phyloP scores from a whole-genome alignment of 495 filamentous ascomycete genomes.

The Penicillium cataractarum region DNA sequence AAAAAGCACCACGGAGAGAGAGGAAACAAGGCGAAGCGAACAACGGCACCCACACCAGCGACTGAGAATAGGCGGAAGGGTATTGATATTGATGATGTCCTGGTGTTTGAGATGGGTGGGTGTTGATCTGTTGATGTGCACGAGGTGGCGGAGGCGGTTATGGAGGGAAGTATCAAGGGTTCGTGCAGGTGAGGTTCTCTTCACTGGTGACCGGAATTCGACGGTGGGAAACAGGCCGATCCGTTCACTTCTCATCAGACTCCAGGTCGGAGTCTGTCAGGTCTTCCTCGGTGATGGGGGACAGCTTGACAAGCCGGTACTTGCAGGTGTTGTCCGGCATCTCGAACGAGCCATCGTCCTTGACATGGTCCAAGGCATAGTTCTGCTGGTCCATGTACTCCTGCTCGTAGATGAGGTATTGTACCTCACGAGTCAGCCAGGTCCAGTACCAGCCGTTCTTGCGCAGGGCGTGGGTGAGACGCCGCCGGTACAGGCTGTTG shows the following conservation, averaged over 20 bases:
- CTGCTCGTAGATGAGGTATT: constrained; percentile 16
- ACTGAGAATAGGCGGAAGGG: not conserved
- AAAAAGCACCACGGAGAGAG: not conserved
- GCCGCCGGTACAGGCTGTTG: constrained; percentile 17
- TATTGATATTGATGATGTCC: not conserved
- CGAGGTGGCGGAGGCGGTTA: not conserved
- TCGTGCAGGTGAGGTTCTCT: not conserved
- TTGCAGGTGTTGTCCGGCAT: constrained; percentile 17
- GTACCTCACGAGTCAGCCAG: constrained; percentile 15
- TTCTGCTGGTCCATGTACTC: constrained; percentile 23
- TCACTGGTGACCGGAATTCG: not conserved
- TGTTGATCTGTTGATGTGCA: not conserved
- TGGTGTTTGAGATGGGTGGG: not conserved
- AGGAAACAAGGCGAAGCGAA: not conserved
- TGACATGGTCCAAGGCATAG: constrained; percentile 17
- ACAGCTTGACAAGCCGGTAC: constrained; percentile 9
- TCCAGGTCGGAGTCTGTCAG: constrained; percentile 13
- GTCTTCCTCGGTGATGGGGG: constrained; percentile 24
- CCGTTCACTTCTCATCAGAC: not conserved
- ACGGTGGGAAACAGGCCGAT: not conserved
- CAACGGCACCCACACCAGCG: not conserved
- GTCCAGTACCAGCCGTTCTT: constrained; percentile 18
- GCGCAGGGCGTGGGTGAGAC: constrained; percentile 18
- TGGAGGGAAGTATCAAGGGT: not conserved
- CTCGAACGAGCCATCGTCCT: constrained; percentile 18